Percentiles rank a stretch among this genome's conserved stretches.
Evolutionary conservation across 1,284 basidiomycete species (phyloP).

Genomic region (Boletus sp.): DNA sequence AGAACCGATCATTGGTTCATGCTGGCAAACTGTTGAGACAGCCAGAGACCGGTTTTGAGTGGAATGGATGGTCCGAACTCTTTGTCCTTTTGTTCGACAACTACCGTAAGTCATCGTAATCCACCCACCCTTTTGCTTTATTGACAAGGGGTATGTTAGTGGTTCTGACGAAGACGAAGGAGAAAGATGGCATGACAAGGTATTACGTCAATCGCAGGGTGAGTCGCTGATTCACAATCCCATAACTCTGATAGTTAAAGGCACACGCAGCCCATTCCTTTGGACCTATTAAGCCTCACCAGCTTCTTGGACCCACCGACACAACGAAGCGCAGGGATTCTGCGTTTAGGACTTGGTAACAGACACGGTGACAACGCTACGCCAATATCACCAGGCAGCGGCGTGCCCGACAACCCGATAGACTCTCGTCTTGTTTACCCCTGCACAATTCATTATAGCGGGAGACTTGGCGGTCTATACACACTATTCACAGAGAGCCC

Average conservation of each 20-base stretch:
- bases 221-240: slow-evolving; percentile 26
- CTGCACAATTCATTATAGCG: slow-evolving; percentile 81
- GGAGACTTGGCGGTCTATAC: slow-evolving; percentile 76
- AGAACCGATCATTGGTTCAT: slow-evolving; percentile 79
- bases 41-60: slow-evolving; percentile 79
- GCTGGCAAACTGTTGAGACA: slow-evolving; percentile 79
- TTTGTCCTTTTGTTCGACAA: slow-evolving; percentile 90
- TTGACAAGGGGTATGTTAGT: slow-evolving; percentile 46
- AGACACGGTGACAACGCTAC: slow-evolving; percentile 31
- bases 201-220: slow-evolving; percentile 80
- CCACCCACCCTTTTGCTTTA: background rate
- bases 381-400: slow-evolving; percentile 35
- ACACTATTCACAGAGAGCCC: slow-evolving; percentile 83
- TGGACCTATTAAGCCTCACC: slow-evolving; percentile 79
- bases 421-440: slow-evolving; percentile 78
- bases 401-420: slow-evolving; percentile 35
- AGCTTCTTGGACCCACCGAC: slow-evolving; percentile 76
- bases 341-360: slow-evolving; percentile 50
- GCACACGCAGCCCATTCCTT: slow-evolving; percentile 70
- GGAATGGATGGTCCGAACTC: slow-evolving; percentile 81
- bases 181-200: slow-evolving; percentile 68
- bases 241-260: background rate
- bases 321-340: slow-evolving; percentile 59
- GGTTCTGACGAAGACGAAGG: slow-evolving; percentile 81
- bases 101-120: slow-evolving; percentile 59